These are phyloP conservation scores for Dipodascopsis uninucleata DNA, from an alignment of 805 yeast species.

Conservation along the genomic window DNA sequence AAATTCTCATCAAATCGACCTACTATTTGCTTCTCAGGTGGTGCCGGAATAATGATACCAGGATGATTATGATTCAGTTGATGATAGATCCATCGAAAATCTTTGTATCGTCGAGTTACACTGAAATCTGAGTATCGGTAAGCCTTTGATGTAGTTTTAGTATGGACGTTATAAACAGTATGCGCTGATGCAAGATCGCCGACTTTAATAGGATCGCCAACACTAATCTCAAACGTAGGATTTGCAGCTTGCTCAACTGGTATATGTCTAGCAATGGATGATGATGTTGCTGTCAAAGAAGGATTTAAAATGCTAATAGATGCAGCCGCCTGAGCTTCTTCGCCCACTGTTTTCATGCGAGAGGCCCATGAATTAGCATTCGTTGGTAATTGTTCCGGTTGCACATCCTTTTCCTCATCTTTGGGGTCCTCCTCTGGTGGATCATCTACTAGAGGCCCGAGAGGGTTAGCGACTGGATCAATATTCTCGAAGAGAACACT, in stretches of 20 bases:
- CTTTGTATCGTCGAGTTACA: slow-evolving; percentile 83
- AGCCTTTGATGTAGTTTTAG: slow-evolving; percentile 49
- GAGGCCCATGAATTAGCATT: not conserved
- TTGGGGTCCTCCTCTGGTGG: not conserved
- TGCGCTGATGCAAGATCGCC: slow-evolving; percentile 89
- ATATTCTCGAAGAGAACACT: slow-evolving; percentile 14
- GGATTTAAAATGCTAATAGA: not conserved
- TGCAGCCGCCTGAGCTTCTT: slow-evolving; percentile 25
- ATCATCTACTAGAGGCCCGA: slow-evolving; percentile 21
- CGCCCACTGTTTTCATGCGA: slow-evolving; percentile 1
- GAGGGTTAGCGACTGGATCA: slow-evolving; percentile 20
- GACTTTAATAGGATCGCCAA: slow-evolving; percentile 87
- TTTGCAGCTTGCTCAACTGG: slow-evolving; percentile 23
- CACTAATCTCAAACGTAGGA: slow-evolving; percentile 55
- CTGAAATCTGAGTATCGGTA: slow-evolving; percentile 43
- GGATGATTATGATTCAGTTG: slow-evolving; percentile 84
- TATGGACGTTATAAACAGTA: slow-evolving; percentile 75
- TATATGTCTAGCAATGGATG: slow-evolving; percentile 8
- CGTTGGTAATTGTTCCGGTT: no score
- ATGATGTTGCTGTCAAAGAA: slow-evolving; percentile 3
- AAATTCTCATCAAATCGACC: slow-evolving; percentile 90
- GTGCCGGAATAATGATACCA: slow-evolving; percentile 90
- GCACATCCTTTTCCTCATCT: slow-evolving; percentile 53
- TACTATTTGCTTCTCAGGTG: slow-evolving; percentile 89
- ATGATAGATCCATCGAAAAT: slow-evolving; percentile 90